Base-by-base conservation (phyloP, 805 yeast genomes). In the Starmerella potacharoeniae region DNA sequence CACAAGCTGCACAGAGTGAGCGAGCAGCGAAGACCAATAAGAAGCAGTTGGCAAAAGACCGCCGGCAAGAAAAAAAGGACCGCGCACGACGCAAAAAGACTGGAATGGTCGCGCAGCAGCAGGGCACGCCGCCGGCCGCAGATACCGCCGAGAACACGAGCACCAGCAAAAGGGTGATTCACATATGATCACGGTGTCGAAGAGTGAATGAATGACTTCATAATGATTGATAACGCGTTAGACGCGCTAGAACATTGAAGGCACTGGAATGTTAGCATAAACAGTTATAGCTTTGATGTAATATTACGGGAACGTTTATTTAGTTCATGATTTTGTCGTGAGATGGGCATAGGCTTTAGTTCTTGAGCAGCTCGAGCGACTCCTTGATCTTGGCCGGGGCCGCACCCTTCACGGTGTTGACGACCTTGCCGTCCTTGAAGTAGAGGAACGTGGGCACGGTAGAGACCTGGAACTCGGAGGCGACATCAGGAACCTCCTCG, bases 331-430 rank as follows among this genome's bases (percentile, higher is more conserved):
- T 40, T 40, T 40, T n/a, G n/a, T 40, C 22, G n/a, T 40, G n/a
- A 36, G 9, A 36, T 14, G 39, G 9, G 45, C 22, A 13, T 42
- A 7, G 17, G 13, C 8, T n/a, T 34, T 46, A 46, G 30, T 46
- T 46, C n/a, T 64, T 70, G 58, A 60, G 58, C 55, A 80, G 79
- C 76, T 86, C 86, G 69, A 89, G 78, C 60, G 84, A 84, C 69
- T 82, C 81, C 62, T 62, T 62, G 62, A 70, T 59, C 61, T 63
- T 59, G 41, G 62, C 62, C 65, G 95, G 87, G 77, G 87, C 85
- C 65, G 95, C 96, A 73, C 97, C 97, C 62, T 86, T 80, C 55
- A 90, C 85, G 71, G 79, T 84, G 69, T 81, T 80, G 61, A 88
- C 81, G 65, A 80, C 80, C 74, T 83, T 73, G 67, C 97, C 97